Evolutionary conservation across 345 rosid species (phyloP).

Genomic region (Salix viminalis): DNA sequence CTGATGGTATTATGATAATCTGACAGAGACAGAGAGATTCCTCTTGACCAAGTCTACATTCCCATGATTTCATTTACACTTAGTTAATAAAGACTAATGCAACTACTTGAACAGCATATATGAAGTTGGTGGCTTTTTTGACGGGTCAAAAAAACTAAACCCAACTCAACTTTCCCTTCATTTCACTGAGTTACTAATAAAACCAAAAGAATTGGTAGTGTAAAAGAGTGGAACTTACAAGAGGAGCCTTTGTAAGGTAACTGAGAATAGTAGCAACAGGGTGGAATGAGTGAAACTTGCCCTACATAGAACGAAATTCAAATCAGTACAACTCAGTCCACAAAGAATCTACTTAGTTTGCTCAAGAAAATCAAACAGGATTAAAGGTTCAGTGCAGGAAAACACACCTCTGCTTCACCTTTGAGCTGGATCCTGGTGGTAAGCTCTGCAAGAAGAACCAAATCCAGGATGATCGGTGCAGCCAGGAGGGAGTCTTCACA

Average conservation of each 20-base stretch:
- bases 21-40: not conserved
- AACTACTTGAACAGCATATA: not conserved
- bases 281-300: slow-evolving; percentile 92
- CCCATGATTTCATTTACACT: not conserved
- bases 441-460: slow-evolving; percentile 95
- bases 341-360: not conserved
- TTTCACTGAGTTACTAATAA: not conserved
- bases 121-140: not conserved
- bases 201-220: not conserved
- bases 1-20: not conserved
- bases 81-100: not conserved
- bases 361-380: not conserved
- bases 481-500: slow-evolving; percentile 98
- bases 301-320: slow-evolving; percentile 38
- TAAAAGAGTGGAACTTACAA: slow-evolving; percentile 44
- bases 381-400: not conserved
- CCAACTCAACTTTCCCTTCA: not conserved
- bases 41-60: not conserved
- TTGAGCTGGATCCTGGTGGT: slow-evolving; percentile 81
- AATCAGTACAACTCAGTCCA: not conserved
- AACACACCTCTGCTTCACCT: slow-evolving; percentile 72
- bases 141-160: not conserved
- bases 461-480: slow-evolving; percentile 89
- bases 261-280: slow-evolving; percentile 98
- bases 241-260: slow-evolving; percentile 97